Conservation (phyloP, 495 filamentous ascomycete species). For the Pyrenopolyporus hunteri region DNA sequence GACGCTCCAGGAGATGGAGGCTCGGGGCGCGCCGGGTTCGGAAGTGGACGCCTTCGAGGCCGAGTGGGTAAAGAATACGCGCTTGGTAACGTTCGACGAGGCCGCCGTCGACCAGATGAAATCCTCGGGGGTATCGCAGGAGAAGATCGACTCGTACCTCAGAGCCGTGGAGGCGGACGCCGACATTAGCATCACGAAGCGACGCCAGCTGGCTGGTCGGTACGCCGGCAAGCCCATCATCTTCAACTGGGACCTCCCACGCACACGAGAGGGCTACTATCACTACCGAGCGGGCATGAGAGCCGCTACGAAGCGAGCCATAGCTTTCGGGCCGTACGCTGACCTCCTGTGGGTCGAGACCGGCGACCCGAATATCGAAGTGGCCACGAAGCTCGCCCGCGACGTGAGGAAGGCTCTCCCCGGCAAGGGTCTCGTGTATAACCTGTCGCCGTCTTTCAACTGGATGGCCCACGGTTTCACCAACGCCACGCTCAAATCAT, state of each 20-base stretch:
- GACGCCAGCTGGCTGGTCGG: constrained; percentile 70
- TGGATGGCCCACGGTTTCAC: constrained; percentile 96
- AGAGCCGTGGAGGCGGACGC: constrained; percentile 62
- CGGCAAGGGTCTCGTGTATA: constrained; percentile 92
- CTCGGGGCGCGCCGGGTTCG: constrained; percentile 70
- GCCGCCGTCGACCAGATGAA: constrained; percentile 78
- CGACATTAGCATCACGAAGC: constrained; percentile 75
- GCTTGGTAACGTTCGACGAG: constrained; percentile 90
- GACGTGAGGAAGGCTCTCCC: constrained; percentile 71
- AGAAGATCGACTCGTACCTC: constrained; percentile 70
- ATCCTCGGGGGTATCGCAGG: constrained; percentile 62
- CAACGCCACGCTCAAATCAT: constrained; percentile 75
- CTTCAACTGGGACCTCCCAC: constrained; percentile 91
- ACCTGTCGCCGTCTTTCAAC: constrained; percentile 95
- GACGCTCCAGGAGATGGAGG: constrained; percentile 88
- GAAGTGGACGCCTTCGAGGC: constrained; percentile 88
- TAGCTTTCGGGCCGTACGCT: constrained; percentile 88
- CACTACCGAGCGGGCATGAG: constrained; percentile 89
- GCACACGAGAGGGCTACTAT: constrained; percentile 95
- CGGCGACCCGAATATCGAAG: constrained; percentile 79
- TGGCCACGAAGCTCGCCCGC: constrained; percentile 73
- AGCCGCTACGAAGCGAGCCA: constrained; percentile 90
- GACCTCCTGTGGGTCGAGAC: constrained; percentile 98
- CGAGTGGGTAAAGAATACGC: constrained; percentile 86
- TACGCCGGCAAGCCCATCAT: constrained; percentile 67